Evolutionary conservation across 106 monocot genomes (phyloP), one percentile per base, ranked within the genome.

Genomic region (Xerophyta viscosa): DNA sequence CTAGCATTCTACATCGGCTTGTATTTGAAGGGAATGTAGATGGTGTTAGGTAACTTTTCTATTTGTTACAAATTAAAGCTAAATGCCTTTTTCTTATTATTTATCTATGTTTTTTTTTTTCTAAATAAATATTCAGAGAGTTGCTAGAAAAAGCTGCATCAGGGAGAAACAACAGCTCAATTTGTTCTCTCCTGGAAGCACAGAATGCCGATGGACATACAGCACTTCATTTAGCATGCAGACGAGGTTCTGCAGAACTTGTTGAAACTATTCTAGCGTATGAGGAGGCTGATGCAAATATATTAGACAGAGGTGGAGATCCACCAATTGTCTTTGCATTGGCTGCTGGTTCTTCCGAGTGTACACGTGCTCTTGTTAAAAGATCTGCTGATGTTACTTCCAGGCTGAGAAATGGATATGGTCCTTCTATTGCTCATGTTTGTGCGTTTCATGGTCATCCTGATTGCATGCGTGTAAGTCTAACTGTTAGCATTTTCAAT

Each of bases 391-490:
- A 86, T 77, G 71, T 98, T 58, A 68, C 44, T 61, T 66, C 47
- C 58, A 71, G 68, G 50, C 50, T 69, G 31, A 79, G 65, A 60
- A 84, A 82, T 61, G 88, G 84, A 46, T 39, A 57, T 54, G 70
- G 88, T 60, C 79, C 86, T 63, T 84, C 79, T 57, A 46, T 98
- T 56, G 68, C 90, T 52, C 98, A 98, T 74, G 60, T 83, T 66
- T 90, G 98, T 77, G 85, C 90, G 77, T 71, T 71, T 41, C 75
- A 90, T 77, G 98, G 98, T 36, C 85, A 98, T 44, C 98, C 98
- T 26, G 90, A 90, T 44, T 98, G 98, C 69, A 98, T 98, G 98
- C 81, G 50, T 27, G 98, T 98, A 77, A 57, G 79, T 46, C n/a
- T 17, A 44, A 17, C 8, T 44, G 4, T 44, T 20, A 36, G 8